Base-by-base conservation (phyloP, 208 protist species). In the Angomonas ambiguus region DNA sequence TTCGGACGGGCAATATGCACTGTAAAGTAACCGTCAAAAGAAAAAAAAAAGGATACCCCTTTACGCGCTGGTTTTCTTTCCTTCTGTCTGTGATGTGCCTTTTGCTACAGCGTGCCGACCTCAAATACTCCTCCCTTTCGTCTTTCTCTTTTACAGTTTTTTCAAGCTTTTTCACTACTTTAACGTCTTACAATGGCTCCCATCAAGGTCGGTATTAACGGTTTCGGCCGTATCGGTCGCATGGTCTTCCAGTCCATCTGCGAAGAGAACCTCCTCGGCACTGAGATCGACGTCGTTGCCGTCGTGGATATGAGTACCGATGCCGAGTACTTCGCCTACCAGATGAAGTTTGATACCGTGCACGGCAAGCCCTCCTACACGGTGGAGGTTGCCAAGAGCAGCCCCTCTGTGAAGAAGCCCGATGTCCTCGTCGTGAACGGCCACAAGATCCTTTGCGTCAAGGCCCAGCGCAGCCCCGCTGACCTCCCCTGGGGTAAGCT, bases 181-280 rank as follows among this genome's bases (percentile, higher is more conserved):
- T 63, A 60, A 18, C 2, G 16, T 49, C 22, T 45, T 28, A 51
- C 32, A 66, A 83, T 83, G 70, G 68, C 80, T 70, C 72, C 84
- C 62, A 80, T 94, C 71, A 88, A 90, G 69, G 77, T 98, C 61
- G 97, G 96, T 59, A 99, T 98, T 81, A 99, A 99, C 82, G 98
- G 98, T 63, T 99, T 99, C 73, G 98, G 98, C 76, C 88, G 98
- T 69, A 99, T 99, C 76, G 98, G 98, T 63, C 89, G 98, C 71
- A 84, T 99, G 61, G 98, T 99, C n/a, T 85, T 97, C 67, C 92
- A 98, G 70, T 78, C 93, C 49, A 72, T 93, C 18, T 76, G 83
- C 42, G 83, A 88, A 33, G 79, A 85, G 55, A 73, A 80, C 22
- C 80, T 87, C 13, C 78, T 89, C 51, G 82, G 79, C 48, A 88